Evolutionary conservation across 805 yeast genomes (phyloP), one percentile per base, ranked within the genome.

Genomic region (Saturnispora sekii): DNA sequence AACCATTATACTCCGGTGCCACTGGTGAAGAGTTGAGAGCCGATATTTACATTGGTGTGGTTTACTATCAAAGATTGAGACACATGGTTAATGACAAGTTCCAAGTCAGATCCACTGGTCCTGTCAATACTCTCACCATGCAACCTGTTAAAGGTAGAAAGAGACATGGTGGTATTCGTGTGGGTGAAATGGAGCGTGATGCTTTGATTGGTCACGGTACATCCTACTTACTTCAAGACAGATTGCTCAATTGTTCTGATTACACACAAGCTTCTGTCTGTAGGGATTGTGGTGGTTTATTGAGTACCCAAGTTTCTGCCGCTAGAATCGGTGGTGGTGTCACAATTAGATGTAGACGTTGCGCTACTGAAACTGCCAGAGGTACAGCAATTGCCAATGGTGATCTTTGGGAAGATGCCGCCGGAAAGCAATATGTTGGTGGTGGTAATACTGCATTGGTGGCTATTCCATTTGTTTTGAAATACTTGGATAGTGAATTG

Each of bases 111-210:
- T 86, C 97, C 5, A 93, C 98, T 14, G 98, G 98, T 61, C 97
- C 97, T 6, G 97, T 93, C 26, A 90, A 90, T 66, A 78, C 93
- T 32, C 75, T 93, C 63, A 93, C 97, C 14, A 88, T 90, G 97
- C 98, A 93, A 74, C 98, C 98, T 35, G 98, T 93, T 46, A 93
- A 93, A 70, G 98, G 98, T 59, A 83, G 98, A 71, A 93, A 93
- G 81, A 80, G 97, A 70, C 80, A 84, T 53, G 98, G 98, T 68
- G 98, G 98, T 83, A 93, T 93, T 56, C 94, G 98, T 75, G 95
- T 93, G 34, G 98, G 98, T 65, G 98, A 93, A 67, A 93, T 93
- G 98, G 98, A 93, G 69, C 84, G 98, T 70, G 98, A 93, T 75
- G 98, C 98, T 2, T 72, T 93, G 57, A 88, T 93, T 64, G 98